Conservation (phyloP, 148 eudicot genomes). For the Heliamphora exappendiculata region DNA sequence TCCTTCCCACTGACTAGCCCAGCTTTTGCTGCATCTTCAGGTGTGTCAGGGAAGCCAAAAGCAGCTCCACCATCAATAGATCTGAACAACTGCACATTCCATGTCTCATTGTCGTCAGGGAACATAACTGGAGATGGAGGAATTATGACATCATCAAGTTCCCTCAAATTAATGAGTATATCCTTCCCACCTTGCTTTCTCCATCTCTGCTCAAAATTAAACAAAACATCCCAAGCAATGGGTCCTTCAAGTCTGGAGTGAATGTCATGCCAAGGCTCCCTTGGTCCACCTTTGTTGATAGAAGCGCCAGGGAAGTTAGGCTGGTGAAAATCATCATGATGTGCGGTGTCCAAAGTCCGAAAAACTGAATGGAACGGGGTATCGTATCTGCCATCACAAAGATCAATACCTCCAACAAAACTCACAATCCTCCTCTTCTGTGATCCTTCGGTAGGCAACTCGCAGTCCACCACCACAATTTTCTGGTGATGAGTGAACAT, state of each 20-base stretch:
- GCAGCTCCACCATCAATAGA: slow-evolving; percentile 88
- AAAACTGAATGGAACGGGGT: slow-evolving; percentile 63
- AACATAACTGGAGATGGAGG: slow-evolving; percentile 72
- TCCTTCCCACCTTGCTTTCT: slow-evolving; percentile 80
- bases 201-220: slow-evolving; percentile 86
- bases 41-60: slow-evolving; percentile 73
- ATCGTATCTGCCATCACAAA: slow-evolving; percentile 82
- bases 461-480: slow-evolving; percentile 61
- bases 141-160: slow-evolving; percentile 44
- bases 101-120: slow-evolving; percentile 64
- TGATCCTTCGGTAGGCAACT: slow-evolving; percentile 48
- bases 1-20: slow-evolving; percentile 84
- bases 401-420: slow-evolving; percentile 82
- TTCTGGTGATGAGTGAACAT: slow-evolving; percentile 90
- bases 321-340: slow-evolving; percentile 76
- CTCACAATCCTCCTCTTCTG: slow-evolving; percentile 59
- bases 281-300: slow-evolving; percentile 73
- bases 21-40: slow-evolving; percentile 66
- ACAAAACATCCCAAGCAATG: slow-evolving; percentile 78
- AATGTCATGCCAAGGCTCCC: slow-evolving; percentile 91
- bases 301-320: slow-evolving; percentile 54
- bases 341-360: slow-evolving; percentile 62
- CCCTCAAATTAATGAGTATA: slow-evolving; percentile 44
- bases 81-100: slow-evolving; percentile 75
- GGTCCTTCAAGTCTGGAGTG: slow-evolving; percentile 80